Evolutionary conservation across 2,329 filamentous ascomycete genomes (phyloP), one percentile per base, ranked within the genome.

Genomic region (Helicocarpus griseus): DNA sequence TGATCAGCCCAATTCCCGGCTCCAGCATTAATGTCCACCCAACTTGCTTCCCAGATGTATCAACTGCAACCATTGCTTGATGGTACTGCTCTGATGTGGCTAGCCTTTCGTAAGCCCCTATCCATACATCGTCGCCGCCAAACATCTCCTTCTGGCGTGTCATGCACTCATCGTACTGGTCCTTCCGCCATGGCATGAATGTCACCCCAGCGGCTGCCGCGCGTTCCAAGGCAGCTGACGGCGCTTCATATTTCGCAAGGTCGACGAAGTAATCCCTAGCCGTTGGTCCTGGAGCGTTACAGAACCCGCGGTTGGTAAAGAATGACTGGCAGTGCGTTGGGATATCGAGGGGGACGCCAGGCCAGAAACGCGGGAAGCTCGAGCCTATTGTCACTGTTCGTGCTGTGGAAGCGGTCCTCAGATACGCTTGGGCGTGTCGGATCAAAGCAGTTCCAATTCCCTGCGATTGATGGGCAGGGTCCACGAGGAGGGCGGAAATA

Each of bases 21-120:
- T 63, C 59, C 14, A 71, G 64, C 71, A 74, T 75, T 9, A 75
- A 54, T 1, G 71, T 72, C 73, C 71, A 75, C 14, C 68, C 73
- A 7, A 73, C 61, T 54, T 74, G 71, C 3, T 62, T 61, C 2
- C 66, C 67, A 1, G 53, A 56, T 3, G 62, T 52, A 39, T 71
- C 65, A 38, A 72, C 70, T 1, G 69, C 71, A 2, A 66, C 61
- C 69, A 74, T 72, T 24, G 72, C 65, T 53, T 69, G 67, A 11
- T 65, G 61, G 5, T 72, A 66, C 53, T 70, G 65, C 7, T 64
- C 54, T 3, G 51, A 54, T 3, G 64, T 65, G 19, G 70, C 59
- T 1, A 75, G 58, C 2, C 48, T 52, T 43, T 68, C 60, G 46
- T 70, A 74, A 13, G 65, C 67, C 46, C 66, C 60, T 8, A 73